A percentile compares a stretch with the other conserved stretches of the same genome.
These are phyloP conservation scores for Suillus clintonianus DNA, from an alignment of 768 basidiomycete species.

Conservation along the genomic window DNA sequence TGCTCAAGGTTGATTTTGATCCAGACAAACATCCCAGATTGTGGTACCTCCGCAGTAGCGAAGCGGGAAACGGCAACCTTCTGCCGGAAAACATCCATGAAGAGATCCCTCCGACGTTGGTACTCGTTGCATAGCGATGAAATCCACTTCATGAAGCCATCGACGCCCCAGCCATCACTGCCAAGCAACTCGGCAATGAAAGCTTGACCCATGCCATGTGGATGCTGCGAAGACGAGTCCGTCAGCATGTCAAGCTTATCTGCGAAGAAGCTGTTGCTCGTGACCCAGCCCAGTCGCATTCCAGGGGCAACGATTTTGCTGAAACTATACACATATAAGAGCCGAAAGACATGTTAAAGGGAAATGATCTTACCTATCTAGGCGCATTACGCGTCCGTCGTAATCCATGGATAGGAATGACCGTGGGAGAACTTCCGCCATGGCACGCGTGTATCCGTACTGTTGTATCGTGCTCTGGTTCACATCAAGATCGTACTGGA, in stretches of 20 bases:
- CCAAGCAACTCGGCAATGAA: conserved; percentile 47
- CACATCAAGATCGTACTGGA: conserved; percentile 42
- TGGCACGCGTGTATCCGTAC: conserved; percentile 29
- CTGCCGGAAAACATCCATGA: conserved; percentile 41
- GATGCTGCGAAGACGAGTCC: conserved; percentile 50
- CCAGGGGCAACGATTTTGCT: conserved; percentile 57
- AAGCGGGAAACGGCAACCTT: conserved; percentile 34
- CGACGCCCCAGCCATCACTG: conserved; percentile 41
- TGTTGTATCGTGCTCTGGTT: conserved; percentile 22
- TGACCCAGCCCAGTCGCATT: conserved; percentile 55
- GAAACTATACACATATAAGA: conserved; percentile 31
- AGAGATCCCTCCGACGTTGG: conserved; percentile 48
- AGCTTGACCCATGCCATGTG: conserved; percentile 51
- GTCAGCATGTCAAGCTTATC: conserved; percentile 45
- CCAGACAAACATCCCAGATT: conserved; percentile 63
- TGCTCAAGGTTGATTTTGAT: conserved; percentile 44
- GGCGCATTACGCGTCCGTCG: conserved; percentile 50
- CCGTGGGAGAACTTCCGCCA: conserved; percentile 35
- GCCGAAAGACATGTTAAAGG: background rate
- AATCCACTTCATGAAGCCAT: conserved; percentile 50
- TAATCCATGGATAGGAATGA: conserved; percentile 50
- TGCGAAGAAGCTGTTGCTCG: conserved; percentile 42
- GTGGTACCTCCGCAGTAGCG: conserved; percentile 34
- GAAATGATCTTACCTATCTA: conserved; percentile 39
- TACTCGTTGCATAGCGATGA: conserved; percentile 51